Evolutionary conservation across 2,329 filamentous ascomycete genomes (phyloP), one percentile per base, ranked within the genome.

Genomic region (Aspergillus versicolor): DNA sequence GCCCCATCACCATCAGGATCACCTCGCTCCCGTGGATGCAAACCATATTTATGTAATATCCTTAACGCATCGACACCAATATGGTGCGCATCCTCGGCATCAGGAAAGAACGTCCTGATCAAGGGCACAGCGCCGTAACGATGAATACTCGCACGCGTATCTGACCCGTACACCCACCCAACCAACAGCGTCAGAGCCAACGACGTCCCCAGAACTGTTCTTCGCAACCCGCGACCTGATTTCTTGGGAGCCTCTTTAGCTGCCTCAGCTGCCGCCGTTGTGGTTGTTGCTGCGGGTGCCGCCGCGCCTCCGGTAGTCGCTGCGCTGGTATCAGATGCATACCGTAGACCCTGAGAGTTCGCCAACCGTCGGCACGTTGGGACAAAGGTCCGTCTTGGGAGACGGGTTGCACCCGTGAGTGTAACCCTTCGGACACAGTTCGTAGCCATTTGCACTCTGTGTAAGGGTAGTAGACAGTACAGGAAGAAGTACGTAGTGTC

Each of bases 51-150:
- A 75, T 94, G 89, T 17, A 96, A 81, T 1, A 79, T 76, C 75
- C 90, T 89, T 68, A 99, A 78, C 6, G 85, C 80, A 38, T 81
- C 77, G 3, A 90, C 91, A 50, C 90, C 90, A 21, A 82, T 80
- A 68, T 95, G 88, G 72, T 99, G 94, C n/a, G 93, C 94, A 40
- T 96, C 91, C 74, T 99, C 94, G 12, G 78, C 77, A 66, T 81
- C 78, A 3, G 73, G 73, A 56, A 73, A 79, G 6, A 79, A 44
- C 58, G 68, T 59, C 32, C 77, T 64, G 7, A 81, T 67, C 46
- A 77, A 59, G 43, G 76, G 77, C 40, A 79, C 87, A 13, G 88
- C 79, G 30, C 88, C 73, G 74, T 84, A 90, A 66, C 82, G 83
- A 73, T 92, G 88, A 57, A 87, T 69, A 57, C 85, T 88, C 42